Evolutionary conservation across 192 early-diverging fungal genomes (phyloP).

Genomic region (Coemansia sp.): DNA sequence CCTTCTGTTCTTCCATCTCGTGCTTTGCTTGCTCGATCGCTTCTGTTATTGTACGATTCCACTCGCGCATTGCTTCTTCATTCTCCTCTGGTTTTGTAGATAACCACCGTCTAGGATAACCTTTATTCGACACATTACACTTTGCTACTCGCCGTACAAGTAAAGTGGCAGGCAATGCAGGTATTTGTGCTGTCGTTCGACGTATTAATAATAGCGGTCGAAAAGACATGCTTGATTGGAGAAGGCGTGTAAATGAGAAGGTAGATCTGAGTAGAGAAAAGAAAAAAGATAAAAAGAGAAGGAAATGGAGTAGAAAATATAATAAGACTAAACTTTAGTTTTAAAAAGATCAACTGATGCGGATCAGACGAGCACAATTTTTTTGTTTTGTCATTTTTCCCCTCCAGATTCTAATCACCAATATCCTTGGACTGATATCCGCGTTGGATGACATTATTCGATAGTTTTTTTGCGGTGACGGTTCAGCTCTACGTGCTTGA

Average conservation of each 20-base stretch:
- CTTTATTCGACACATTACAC: background rate
- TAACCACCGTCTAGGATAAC: background rate
- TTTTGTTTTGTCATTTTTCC: background rate
- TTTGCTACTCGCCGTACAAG: background rate
- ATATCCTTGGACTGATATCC: background rate
- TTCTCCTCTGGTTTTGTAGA: background rate
- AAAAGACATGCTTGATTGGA: background rate
- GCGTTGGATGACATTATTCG: too few species aligned
- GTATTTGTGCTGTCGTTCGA: background rate
- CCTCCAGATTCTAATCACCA: too few species aligned
- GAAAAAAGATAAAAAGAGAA: background rate
- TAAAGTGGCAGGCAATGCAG: background rate
- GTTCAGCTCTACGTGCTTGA: constrained; percentile 42
- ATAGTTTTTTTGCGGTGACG: constrained; percentile 42
- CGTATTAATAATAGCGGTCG: background rate
- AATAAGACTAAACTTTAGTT: too few species aligned
- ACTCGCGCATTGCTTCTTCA: constrained; percentile 19
- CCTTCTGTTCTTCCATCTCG: constrained; percentile 17
- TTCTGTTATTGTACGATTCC: constrained; percentile 42
- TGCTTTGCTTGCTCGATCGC: constrained; percentile 42
- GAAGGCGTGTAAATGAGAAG: too few species aligned
- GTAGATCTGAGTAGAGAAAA: constrained; percentile 6
- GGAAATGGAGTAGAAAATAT: too few species aligned
- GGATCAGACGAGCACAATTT: too few species aligned
- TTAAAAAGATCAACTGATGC: too few species aligned